A percentile compares a stretch with the other conserved stretches of the same genome.
phyloP scores from a whole-genome alignment of 78 protist genomes.

The Dictyostelium intermedium region DNA sequence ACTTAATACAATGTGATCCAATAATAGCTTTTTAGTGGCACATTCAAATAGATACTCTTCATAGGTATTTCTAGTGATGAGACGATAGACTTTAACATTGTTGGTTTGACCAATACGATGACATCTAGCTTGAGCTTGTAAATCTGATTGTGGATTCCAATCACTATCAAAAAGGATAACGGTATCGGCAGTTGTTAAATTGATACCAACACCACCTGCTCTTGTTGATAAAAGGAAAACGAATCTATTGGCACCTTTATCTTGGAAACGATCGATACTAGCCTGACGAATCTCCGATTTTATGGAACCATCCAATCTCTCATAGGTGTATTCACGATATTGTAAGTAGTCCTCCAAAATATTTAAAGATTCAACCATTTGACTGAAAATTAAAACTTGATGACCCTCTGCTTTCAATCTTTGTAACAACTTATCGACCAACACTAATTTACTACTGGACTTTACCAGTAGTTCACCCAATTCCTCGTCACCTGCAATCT shows the following conservation, averaged over 20 bases:
- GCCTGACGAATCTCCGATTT: constrained; percentile 82
- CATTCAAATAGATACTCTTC: constrained; percentile 88
- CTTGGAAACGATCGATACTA: constrained; percentile 92
- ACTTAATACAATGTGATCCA: constrained; percentile 86
- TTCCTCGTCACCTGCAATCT: constrained; percentile 64
- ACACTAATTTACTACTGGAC: constrained; percentile 90
- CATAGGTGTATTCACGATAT: constrained; percentile 75
- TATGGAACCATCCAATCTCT: constrained; percentile 90
- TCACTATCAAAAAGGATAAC: constrained; percentile 97
- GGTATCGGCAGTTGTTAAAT: constrained; percentile 95
- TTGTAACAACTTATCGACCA: constrained; percentile 92
- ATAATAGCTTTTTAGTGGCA: constrained; percentile 90
- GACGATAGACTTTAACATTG: constrained; percentile 92
- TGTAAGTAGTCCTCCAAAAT: constrained; percentile 89
- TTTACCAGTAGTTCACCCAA: constrained; percentile 88
- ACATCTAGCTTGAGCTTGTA: constrained; percentile 92
- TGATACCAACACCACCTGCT: constrained; percentile 98
- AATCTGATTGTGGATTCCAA: constrained; percentile 98
- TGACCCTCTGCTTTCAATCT: constrained; percentile 88
- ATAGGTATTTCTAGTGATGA: constrained; percentile 91
- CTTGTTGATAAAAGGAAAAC: constrained; percentile 93
- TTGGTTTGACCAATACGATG: constrained; percentile 98
- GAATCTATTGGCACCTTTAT: constrained; percentile 67
- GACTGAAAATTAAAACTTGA: constrained; percentile 96
- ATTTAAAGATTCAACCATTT: constrained; percentile 91